These are phyloP conservation scores for Parascedosporium putredinis DNA, from an alignment of 2,329 filamentous ascomycete species.

Conservation along the genomic window DNA sequence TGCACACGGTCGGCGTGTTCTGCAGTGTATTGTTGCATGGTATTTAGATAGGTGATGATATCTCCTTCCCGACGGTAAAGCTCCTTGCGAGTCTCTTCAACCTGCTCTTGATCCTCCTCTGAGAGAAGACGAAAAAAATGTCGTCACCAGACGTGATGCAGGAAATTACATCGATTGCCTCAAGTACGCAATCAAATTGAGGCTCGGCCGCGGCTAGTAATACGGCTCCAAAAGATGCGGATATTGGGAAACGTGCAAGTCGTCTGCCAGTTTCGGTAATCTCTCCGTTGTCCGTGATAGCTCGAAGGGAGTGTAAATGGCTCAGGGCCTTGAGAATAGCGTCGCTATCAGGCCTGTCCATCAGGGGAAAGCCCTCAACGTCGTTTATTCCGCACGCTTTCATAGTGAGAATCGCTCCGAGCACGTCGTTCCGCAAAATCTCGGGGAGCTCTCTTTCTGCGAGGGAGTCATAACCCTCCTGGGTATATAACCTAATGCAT, in stretches of 20 bases:
- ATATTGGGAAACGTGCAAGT: conserved; percentile 75
- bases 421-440: conserved; percentile 80
- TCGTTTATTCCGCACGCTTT: conserved; percentile 82
- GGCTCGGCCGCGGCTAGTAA: conserved; percentile 67
- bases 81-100: conserved; percentile 43
- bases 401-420: conserved; percentile 81
- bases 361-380: conserved; percentile 70
- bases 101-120: conserved; percentile 44
- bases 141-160: conserved; percentile 54
- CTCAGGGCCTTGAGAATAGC: conserved; percentile 72
- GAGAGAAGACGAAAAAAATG: conserved; percentile 49
- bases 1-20: conserved; percentile 42
- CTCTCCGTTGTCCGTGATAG: conserved; percentile 57
- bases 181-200: conserved; percentile 61
- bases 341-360: conserved; percentile 70
- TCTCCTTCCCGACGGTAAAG: conserved; percentile 53
- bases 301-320: conserved; percentile 69
- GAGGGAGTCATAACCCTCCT: conserved; percentile 60
- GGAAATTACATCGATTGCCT: conserved; percentile 75
- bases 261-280: conserved; percentile 66
- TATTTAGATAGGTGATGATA: conserved; percentile 52
- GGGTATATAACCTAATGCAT: conserved; percentile 82
- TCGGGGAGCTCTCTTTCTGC: conserved; percentile 73
- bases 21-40: conserved; percentile 50
- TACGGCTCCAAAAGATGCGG: conserved; percentile 70